phyloP scores from a whole-genome alignment of 148 eudicot genomes.

The Rhododendron mucronatum region DNA sequence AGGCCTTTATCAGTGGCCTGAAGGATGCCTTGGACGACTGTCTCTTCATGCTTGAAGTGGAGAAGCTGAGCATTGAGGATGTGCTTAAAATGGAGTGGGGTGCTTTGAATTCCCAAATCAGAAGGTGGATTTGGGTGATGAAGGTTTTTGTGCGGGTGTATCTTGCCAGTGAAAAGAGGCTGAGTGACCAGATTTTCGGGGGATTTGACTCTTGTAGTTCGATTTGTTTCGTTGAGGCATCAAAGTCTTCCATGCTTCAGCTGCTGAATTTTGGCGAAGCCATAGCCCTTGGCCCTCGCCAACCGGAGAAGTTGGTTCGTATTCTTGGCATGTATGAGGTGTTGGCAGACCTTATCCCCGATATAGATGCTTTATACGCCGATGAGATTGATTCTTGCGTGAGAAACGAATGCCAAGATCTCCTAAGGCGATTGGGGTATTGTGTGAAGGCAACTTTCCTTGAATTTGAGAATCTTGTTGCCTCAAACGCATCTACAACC shows the following conservation, averaged over 20 bases:
- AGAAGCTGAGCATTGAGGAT: slow-evolving; percentile 76
- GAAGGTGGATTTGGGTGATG: slow-evolving; percentile 72
- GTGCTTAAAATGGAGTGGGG: slow-evolving; percentile 82
- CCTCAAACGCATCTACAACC: slow-evolving; percentile 43
- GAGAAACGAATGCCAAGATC: slow-evolving; percentile 50
- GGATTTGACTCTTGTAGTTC: slow-evolving; percentile 45
- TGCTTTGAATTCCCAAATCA: slow-evolving; percentile 55
- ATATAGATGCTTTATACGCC: slow-evolving; percentile 46
- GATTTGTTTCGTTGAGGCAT: slow-evolving; percentile 57
- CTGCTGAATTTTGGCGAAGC: slow-evolving; percentile 76
- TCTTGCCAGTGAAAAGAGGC: slow-evolving; percentile 67
- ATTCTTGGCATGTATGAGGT: slow-evolving; percentile 80
- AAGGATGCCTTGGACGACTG: slow-evolving; percentile 71
- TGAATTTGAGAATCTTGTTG: slow-evolving; percentile 63
- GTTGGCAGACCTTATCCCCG: slow-evolving; percentile 47
- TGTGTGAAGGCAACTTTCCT: slow-evolving; percentile 72
- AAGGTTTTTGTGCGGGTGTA: slow-evolving; percentile 69
- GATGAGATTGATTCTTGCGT: slow-evolving; percentile 37
- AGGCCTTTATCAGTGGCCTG: slow-evolving; percentile 50
- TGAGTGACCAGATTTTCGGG: slow-evolving; percentile 74
- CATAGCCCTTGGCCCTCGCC: slow-evolving; percentile 69
- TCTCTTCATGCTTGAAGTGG: slow-evolving; percentile 60
- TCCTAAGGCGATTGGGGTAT: slow-evolving; percentile 49
- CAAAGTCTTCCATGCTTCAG: slow-evolving; percentile 56
- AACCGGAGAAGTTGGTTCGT: slow-evolving; percentile 65